Evolutionary conservation across 225 moss, liverwort and hornwort genomes (phyloP).

Genomic region (Bryoerythrophyllum caledonicum): DNA sequence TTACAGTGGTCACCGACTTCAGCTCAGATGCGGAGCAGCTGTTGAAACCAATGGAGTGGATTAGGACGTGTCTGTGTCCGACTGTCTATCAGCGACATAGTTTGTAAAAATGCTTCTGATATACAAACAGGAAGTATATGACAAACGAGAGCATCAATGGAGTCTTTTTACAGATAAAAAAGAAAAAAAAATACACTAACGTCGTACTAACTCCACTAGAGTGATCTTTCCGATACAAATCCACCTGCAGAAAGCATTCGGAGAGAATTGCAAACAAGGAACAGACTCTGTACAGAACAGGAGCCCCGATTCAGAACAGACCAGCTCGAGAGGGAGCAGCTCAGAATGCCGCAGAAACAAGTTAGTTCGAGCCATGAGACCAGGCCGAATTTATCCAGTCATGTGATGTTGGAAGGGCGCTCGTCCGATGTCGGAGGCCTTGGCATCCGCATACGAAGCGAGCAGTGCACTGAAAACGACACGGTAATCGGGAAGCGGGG

Average conservation of each 20-base stretch:
- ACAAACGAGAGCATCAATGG: no score
- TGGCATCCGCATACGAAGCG: background rate
- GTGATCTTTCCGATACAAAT: background rate
- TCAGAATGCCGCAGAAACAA: background rate
- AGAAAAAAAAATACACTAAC: no score
- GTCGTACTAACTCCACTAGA: background rate
- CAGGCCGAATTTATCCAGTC: background rate
- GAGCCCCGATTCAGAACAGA: background rate
- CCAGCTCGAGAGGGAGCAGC: background rate
- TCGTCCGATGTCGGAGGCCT: background rate
- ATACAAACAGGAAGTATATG: no score
- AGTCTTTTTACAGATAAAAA: no score
- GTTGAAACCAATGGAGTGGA: no score
- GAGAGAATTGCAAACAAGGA: background rate
- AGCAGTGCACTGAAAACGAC: background rate
- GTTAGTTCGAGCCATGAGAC: background rate
- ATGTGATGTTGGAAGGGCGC: background rate
- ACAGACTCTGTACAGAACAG: background rate
- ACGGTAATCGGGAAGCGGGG: background rate
- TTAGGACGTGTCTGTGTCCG: no score
- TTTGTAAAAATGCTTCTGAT: no score
- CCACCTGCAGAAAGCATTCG: background rate
- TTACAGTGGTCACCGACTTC: no score
- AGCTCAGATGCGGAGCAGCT: no score
- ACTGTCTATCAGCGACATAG: no score